Base-by-base conservation (phyloP, 306 rosid genomes). In the Coriaria nepalensis region DNA sequence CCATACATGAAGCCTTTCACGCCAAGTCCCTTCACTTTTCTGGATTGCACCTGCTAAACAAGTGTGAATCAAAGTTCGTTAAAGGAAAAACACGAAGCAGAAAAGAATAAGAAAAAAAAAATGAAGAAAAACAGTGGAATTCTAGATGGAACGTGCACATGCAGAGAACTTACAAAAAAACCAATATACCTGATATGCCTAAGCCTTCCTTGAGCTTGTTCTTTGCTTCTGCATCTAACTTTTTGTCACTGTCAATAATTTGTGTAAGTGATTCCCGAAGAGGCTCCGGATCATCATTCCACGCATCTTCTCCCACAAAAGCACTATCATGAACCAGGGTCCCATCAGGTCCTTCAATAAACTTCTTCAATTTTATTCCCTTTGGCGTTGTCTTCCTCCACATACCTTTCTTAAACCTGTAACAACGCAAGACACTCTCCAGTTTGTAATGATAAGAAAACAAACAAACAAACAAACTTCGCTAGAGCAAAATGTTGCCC, bases 301-400 rank as follows among this genome's bases (percentile, higher is more conserved):
- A 90, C 61, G 98, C 98, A 77, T 85, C 82, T 79, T 90, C 98
- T 65, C 98, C 95, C 59, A 81, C 75, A 66, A 68, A 90, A 53
- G 92, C 73, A 68, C 70, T 67, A 73, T 90, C 98, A 69, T 69
- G 90, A 53, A 85, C 76, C 62, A 79, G 68, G 13, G 84, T 75
- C 67, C 97, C 95, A 65, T 77, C 85, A 49, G 92, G 84, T 65
- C 82, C 65, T 77, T 85, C 92, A 61, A 82, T 59, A 55, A 81
- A 73, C 66, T 71, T 90, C 70, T 79, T 90, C 74, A 90, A 62
- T 73, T 79, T 90, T 65, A 90, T 64, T 63, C 98, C 98, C 67
- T 77, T 90, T 2, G 98, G 92, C 61, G 67, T 73, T 49, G 82
- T 71, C 72, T 73, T 81, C 82, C 83, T 79, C 95, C 98, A 90